Evolutionary conservation across 768 basidiomycete species (phyloP), one percentile per base, ranked within the genome.

Genomic region (Rubroboletus satanas): DNA sequence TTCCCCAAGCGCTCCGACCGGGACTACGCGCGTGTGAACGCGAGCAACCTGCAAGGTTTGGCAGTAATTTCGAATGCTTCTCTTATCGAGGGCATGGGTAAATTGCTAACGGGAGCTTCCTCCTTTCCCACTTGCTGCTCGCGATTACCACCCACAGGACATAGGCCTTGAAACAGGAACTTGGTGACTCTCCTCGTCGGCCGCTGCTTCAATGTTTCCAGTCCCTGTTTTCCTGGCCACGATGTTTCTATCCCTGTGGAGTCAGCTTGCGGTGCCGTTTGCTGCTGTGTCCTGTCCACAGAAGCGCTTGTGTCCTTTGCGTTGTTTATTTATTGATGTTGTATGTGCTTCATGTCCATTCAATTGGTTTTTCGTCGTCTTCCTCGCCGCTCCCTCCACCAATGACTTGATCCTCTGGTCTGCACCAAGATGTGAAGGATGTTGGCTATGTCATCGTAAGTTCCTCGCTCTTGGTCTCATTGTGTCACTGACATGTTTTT

Each of bases 371-470:
- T 47, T 36, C 28, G 46, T 36, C 49, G 54, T 52, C 54, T 50
- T 57, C 55, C 5, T 51, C 28, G 52, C 46, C 45, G 33, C 47
- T 71, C 63, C 49, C 31, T 65, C 71, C 66, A 66, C 60, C 54
- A 56, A 64, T 66, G 62, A 69, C 69, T 61, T 68, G 66, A 62
- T 68, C 39, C 29, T 49, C 58, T 67, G 70, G 65, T 64, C 55
- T 55, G 64, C 65, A 71, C 57, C 60, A 63, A 97, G 96, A 97
- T 79, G 95, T 98, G 75, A 98, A 98, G 88, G 95, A 98, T 77
- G 94, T 98, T 63, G 88, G 90, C 64, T 98, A 94, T 74, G 94
- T 98, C 60, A 93, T 98, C 64, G 92, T 93, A 64, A 71, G 91
- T 82, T 14, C 49, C 50, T 59, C 45, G 36, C 17, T 48, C 47